Evolutionary conservation across 2,329 filamentous ascomycete genomes (phyloP).

Genomic region (Fusarium paranaense): DNA sequence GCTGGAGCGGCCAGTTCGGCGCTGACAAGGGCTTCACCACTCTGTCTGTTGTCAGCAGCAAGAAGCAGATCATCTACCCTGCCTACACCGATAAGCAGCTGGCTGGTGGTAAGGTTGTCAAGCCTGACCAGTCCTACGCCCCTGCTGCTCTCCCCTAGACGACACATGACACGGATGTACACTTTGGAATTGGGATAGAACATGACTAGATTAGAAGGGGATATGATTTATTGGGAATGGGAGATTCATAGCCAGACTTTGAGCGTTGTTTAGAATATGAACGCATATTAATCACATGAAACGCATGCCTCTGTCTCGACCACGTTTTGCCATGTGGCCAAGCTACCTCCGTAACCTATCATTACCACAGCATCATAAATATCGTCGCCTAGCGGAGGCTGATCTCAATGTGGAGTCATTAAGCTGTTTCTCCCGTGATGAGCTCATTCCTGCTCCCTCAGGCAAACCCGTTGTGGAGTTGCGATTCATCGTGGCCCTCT

Average conservation of each 20-base stretch:
- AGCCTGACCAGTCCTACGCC: constrained; percentile 60
- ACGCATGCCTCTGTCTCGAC: neutral
- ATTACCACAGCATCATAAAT: too few species aligned
- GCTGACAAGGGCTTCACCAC: constrained; percentile 64
- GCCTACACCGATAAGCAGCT: constrained; percentile 65
- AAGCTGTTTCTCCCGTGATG: neutral
- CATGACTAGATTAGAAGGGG: neutral
- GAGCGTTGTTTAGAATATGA: neutral
- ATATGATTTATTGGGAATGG: neutral
- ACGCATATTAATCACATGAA: neutral
- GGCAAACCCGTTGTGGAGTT: neutral
- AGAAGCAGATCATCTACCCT: constrained; percentile 61
- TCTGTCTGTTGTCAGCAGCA: constrained; percentile 57
- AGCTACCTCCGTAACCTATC: too few species aligned
- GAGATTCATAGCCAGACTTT: neutral
- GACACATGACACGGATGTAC: too few species aligned
- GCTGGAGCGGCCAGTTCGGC: constrained; percentile 68
- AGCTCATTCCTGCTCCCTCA: neutral
- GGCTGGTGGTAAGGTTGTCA: constrained; percentile 56
- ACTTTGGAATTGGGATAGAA: constrained; percentile 18
- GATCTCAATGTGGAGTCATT: neutral
- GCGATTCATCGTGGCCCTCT: neutral
- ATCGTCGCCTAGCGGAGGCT: neutral
- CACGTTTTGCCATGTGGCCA: neutral
- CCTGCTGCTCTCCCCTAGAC: constrained; percentile 41